phyloP scores from a whole-genome alignment of 2,329 filamentous ascomycete species.

The Phyllosticta ampelicida region DNA sequence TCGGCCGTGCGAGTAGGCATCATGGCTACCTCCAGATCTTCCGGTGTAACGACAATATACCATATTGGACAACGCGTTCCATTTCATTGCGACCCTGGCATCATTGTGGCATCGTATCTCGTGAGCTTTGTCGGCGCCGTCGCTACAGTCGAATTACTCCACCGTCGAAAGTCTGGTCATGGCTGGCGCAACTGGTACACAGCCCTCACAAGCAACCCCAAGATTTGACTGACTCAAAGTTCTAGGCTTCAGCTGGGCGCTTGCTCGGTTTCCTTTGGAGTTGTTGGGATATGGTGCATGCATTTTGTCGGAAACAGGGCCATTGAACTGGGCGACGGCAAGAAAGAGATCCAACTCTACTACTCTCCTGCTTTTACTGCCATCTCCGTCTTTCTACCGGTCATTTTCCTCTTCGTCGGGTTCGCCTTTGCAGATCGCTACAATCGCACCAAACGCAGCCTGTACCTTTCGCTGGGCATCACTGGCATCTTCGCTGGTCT shows the following conservation, averaged over 20 bases:
- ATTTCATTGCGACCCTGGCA: slow-evolving; percentile 29
- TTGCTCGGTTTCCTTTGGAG: slow-evolving; percentile 34
- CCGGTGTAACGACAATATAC: slow-evolving; percentile 19
- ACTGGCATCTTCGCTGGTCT: slow-evolving; percentile 62
- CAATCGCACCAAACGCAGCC: slow-evolving; percentile 18
- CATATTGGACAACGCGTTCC: slow-evolving; percentile 24
- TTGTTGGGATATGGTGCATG: slow-evolving; percentile 46
- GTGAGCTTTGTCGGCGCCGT: slow-evolving; percentile 65
- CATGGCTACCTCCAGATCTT: neutral
- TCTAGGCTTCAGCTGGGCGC: slow-evolving; percentile 31
- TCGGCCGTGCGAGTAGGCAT: neutral
- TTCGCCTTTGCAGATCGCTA: slow-evolving; percentile 54
- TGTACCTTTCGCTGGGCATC: slow-evolving; percentile 30
- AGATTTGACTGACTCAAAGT: slow-evolving; percentile 1
- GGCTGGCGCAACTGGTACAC: slow-evolving; percentile 59
- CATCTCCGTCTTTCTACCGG: slow-evolving; percentile 69
- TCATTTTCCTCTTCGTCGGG: slow-evolving; percentile 60
- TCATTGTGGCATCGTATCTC: slow-evolving; percentile 57
- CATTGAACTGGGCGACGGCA: slow-evolving; percentile 56
- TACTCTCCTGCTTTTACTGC: slow-evolving; percentile 64
- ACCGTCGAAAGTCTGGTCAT: slow-evolving; percentile 59
- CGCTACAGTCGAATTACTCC: slow-evolving; percentile 72
- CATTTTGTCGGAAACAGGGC: slow-evolving; percentile 78
- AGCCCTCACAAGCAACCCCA: neutral
- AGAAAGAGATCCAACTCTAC: slow-evolving; percentile 53